Evolutionary conservation across 2,329 filamentous ascomycete genomes (phyloP).

Genomic region (Chalaropsis ovoidea): DNA sequence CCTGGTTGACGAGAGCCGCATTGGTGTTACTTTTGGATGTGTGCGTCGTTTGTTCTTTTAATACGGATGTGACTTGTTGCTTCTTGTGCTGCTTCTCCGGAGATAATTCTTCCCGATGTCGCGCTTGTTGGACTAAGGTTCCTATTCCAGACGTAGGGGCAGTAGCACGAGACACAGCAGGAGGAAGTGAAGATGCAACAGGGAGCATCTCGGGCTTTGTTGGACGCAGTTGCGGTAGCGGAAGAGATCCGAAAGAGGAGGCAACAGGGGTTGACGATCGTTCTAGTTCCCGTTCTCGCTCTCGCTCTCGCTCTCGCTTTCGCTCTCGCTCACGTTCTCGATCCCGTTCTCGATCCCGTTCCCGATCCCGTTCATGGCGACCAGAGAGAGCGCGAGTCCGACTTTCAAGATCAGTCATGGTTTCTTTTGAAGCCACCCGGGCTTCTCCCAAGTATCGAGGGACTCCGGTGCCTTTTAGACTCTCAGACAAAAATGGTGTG

Average conservation of each 20-base stretch:
- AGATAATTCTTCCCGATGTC: not conserved
- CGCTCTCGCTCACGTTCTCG: constrained; percentile 14
- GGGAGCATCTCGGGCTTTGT: constrained; percentile 4
- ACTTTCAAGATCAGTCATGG: constrained; percentile 23
- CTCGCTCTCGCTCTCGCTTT: not conserved
- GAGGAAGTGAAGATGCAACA: constrained; percentile 10
- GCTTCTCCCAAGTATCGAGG: constrained; percentile 20
- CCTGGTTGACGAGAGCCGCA: not conserved
- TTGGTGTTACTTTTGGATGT: not conserved
- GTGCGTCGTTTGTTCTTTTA: not conserved
- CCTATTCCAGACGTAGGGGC: constrained; percentile 18
- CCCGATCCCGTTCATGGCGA: constrained; percentile 15
- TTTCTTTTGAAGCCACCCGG: constrained; percentile 21
- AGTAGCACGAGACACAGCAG: not conserved
- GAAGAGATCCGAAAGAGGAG: constrained; percentile 4
- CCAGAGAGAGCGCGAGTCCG: constrained; percentile 20
- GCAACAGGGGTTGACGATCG: constrained; percentile 4
- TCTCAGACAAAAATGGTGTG: constrained; percentile 17
- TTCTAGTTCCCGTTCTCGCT: constrained; percentile 1
- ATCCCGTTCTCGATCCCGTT: constrained; percentile 4
- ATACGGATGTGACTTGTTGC: not conserved
- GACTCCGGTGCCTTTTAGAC: constrained; percentile 2
- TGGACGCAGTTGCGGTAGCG: not conserved
- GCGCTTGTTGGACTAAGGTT: constrained; percentile 20
- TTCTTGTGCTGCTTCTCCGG: not conserved